phyloP scores from a whole-genome alignment of 2,329 filamentous ascomycete genomes.

The Pseudogymnoascus sp. region DNA sequence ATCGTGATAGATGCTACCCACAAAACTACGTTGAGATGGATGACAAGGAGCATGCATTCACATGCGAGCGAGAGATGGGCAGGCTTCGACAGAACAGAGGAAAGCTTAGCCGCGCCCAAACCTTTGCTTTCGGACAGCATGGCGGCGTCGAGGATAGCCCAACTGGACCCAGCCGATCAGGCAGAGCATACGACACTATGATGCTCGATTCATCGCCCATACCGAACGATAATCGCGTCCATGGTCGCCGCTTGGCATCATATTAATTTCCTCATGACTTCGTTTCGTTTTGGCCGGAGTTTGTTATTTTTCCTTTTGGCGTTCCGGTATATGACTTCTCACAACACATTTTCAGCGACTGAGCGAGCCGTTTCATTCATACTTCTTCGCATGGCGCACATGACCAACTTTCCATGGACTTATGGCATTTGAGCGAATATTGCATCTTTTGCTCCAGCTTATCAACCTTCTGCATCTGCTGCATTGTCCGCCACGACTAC shows the following conservation, averaged over 20 bases:
- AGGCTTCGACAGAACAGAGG: conserved; percentile 79
- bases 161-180: conserved; percentile 33
- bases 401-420: not conserved
- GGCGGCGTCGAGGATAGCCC: conserved; percentile 50
- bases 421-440: conserved; percentile 5
- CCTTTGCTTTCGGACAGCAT: conserved; percentile 86
- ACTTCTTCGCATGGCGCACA: conserved; percentile 1
- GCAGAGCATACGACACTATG: conserved; percentile 31
- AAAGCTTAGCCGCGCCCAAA: conserved; percentile 79
- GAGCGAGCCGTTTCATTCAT: conserved; percentile 4
- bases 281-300: conserved; percentile 3
- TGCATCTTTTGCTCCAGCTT: not conserved
- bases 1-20: conserved; percentile 76
- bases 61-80: conserved; percentile 90
- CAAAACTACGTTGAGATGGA: conserved; percentile 97
- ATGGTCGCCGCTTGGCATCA: conserved; percentile 54
- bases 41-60: conserved; percentile 80
- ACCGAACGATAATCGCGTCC: conserved; percentile 43
- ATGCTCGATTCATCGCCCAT: conserved; percentile 32
- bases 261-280: conserved; percentile 37
- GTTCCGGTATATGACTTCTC: conserved; percentile 9
- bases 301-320: conserved; percentile 7
- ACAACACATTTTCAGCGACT: conserved; percentile 8
- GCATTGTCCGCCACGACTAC: conserved; percentile 2
- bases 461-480: conserved; percentile 2